Evolutionary conservation across 345 rosid species (phyloP).

Genomic region (Hirschfeldia incana): DNA sequence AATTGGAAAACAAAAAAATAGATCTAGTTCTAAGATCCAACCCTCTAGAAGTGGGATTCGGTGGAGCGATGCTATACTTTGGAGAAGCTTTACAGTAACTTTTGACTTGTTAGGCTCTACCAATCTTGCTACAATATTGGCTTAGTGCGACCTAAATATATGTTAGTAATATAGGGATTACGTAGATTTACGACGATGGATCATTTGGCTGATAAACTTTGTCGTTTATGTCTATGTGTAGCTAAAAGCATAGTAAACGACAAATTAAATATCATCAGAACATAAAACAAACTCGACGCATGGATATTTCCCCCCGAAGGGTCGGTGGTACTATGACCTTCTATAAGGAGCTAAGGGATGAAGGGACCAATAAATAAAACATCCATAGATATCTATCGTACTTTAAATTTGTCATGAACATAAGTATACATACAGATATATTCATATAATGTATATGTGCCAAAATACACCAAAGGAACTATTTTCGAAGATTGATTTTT

Average conservation of each 20-base stretch:
- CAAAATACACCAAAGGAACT: background rate
- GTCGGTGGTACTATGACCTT: background rate
- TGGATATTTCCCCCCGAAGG: background rate
- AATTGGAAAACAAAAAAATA: conserved; percentile 3
- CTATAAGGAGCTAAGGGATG: background rate
- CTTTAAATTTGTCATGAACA: background rate
- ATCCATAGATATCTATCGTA: background rate
- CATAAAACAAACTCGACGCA: conserved; percentile 7
- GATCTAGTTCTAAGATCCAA: conserved; percentile 3
- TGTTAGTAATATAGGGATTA: background rate
- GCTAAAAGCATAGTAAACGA: conserved; percentile 8
- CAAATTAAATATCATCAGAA: background rate
- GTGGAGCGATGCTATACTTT: conserved; percentile 22
- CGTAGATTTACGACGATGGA: conserved; percentile 8
- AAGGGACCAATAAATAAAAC: background rate
- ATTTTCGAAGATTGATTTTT: conserved; percentile 4
- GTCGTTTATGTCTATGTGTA: conserved; percentile 25
- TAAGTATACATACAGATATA: background rate
- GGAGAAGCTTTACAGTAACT: conserved; percentile 16
- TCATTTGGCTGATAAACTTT: background rate
- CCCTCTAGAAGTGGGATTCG: conserved; percentile 31
- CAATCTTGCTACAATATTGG: background rate
- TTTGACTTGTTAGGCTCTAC: conserved; percentile 26
- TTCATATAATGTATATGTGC: background rate
- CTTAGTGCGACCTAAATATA: background rate